A percentile compares a stretch with the other conserved stretches of the same genome.
Conservation (phyloP, 192 early-diverging fungal genomes). For the Kappamyces sp. region DNA sequence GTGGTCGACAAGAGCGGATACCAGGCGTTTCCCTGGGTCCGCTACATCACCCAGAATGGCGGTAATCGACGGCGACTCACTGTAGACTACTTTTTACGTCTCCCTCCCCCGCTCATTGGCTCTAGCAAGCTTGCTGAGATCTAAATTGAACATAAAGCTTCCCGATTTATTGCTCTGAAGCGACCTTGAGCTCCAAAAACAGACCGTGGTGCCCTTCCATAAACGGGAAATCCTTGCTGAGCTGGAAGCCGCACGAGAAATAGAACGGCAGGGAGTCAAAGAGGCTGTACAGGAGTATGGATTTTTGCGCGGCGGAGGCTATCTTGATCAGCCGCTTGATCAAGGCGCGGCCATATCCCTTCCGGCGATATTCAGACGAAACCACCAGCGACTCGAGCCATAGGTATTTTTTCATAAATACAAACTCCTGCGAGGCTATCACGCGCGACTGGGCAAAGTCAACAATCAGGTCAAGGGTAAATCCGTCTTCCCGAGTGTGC, state of each 20-base stretch:
- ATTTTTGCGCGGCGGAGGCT: no score
- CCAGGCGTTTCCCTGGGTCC: slow-evolving; percentile 96
- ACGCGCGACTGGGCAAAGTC: slow-evolving; percentile 5
- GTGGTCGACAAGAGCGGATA: slow-evolving; percentile 95
- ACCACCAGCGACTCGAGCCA: slow-evolving; percentile 13
- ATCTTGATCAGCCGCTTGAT: no score
- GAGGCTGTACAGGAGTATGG: no score
- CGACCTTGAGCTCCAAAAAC: no score
- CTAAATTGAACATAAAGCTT: neutral
- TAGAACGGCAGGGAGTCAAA: no score
- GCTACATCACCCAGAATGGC: slow-evolving; percentile 83
- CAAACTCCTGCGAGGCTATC: slow-evolving; percentile 13
- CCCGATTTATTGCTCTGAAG: no score
- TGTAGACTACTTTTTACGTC: slow-evolving; percentile 22
- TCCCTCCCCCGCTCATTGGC: slow-evolving; percentile 14
- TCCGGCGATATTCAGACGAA: neutral
- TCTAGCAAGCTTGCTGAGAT: slow-evolving; percentile 27
- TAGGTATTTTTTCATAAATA: slow-evolving; percentile 15
- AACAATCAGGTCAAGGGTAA: slow-evolving; percentile 7
- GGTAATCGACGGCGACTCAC: slow-evolving; percentile 1
- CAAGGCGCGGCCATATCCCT: neutral
- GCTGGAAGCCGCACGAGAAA: no score
- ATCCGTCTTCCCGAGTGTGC: slow-evolving; percentile 11
- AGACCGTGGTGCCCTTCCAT: no score
- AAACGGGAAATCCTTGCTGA: no score